Evolutionary conservation across 176 grass and related monocot species (phyloP).

Genomic region (Cocos nucifera): DNA sequence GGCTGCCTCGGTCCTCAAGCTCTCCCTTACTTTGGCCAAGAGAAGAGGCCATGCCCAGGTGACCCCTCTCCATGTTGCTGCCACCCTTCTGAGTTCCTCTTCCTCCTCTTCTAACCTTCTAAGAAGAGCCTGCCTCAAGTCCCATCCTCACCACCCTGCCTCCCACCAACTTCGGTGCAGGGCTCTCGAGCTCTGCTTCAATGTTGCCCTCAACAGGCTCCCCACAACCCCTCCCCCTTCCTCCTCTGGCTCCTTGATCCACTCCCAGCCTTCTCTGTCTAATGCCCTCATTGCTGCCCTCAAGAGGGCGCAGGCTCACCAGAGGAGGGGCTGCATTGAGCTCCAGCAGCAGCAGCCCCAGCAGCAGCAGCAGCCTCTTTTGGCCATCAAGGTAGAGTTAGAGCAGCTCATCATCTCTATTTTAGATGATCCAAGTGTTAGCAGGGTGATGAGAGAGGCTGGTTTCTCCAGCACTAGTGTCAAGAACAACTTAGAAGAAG

Average conservation of each 20-base stretch:
- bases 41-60: slow-evolving; percentile 81
- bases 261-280: slow-evolving; percentile 61
- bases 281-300: slow-evolving; percentile 90
- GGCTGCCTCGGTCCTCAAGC: slow-evolving; percentile 90
- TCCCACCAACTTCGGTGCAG: slow-evolving; percentile 67
- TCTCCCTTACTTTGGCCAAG: slow-evolving; percentile 50
- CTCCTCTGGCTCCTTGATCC: slow-evolving; percentile 48
- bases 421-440: slow-evolving; percentile 85
- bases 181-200: slow-evolving; percentile 91
- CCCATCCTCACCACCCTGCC: slow-evolving; percentile 30
- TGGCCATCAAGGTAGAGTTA: slow-evolving; percentile 74
- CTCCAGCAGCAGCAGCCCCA: slow-evolving; percentile 24
- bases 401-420: slow-evolving; percentile 91
- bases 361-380: slow-evolving; percentile 42
- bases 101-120: slow-evolving; percentile 40
- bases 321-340: slow-evolving; percentile 76
- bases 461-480: slow-evolving; percentile 77
- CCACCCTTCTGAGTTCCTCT: slow-evolving; percentile 43
- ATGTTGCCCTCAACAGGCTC: slow-evolving; percentile 76
- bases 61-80: slow-evolving; percentile 83
- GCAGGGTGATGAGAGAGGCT: slow-evolving; percentile 88
- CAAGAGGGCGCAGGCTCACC: slow-evolving; percentile 87
- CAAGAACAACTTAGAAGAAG: slow-evolving; percentile 77
- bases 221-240: slow-evolving; percentile 34
- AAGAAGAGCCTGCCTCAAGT: slow-evolving; percentile 64